Percentiles rank a stretch among this genome's conserved stretches.
Conservation (phyloP, 176 grass and related monocot species). For the Rhynchospora tenuis region DNA sequence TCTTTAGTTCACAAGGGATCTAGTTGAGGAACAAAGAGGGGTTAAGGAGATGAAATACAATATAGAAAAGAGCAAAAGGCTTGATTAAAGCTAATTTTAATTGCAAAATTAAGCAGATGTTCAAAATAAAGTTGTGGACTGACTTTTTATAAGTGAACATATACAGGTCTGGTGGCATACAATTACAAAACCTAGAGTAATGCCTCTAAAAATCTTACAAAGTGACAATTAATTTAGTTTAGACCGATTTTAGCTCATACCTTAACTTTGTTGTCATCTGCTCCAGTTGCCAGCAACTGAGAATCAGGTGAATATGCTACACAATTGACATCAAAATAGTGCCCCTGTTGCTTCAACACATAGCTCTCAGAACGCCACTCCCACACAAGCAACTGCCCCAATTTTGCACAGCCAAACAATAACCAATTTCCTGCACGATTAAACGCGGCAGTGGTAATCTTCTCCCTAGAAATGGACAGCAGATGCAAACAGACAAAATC, state of each 20-base stretch:
- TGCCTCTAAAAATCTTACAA: neutral
- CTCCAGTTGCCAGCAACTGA: constrained; percentile 86
- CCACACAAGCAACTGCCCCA: constrained; percentile 89
- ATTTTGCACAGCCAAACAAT: constrained; percentile 87
- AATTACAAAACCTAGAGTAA: neutral
- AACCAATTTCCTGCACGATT: constrained; percentile 81
- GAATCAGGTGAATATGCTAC: constrained; percentile 94
- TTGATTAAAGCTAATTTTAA: neutral
- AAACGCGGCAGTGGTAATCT: constrained; percentile 91
- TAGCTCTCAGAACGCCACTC: constrained; percentile 96
- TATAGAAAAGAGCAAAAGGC: neutral
- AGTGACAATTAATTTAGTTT: neutral
- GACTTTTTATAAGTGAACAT: neutral
- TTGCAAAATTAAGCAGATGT: neutral
- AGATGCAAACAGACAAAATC: constrained; percentile 91
- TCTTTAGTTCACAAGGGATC: neutral
- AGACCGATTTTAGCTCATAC: constrained; percentile 17
- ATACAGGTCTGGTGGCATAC: neutral
- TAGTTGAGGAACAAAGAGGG: neutral
- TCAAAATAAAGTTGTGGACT: neutral
- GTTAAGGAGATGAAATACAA: neutral
- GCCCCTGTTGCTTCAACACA: constrained; percentile 91
- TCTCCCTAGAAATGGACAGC: constrained; percentile 81
- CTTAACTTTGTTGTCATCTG: constrained; percentile 99
- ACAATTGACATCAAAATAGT: constrained; percentile 97